phyloP scores from a whole-genome alignment of 75 land plant genomes.

The Cryptomeria japonica region DNA sequence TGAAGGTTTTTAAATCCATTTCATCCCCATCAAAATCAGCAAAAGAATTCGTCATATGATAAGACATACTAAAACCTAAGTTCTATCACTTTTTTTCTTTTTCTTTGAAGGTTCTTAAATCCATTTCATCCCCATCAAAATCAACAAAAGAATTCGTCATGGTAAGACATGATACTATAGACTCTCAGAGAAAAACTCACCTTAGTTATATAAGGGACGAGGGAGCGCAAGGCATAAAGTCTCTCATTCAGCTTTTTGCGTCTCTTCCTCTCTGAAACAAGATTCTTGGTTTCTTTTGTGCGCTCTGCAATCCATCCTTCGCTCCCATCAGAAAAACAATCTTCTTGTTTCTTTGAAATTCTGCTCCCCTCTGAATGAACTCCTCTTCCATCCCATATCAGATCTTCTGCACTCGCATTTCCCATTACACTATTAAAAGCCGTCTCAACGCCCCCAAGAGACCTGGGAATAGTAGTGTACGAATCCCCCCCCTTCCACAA shows the following conservation, averaged over 20 bases:
- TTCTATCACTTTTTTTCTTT: no score
- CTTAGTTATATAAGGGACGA: conserved; percentile 91
- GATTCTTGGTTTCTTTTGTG: conserved; percentile 20
- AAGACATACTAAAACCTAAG: no score
- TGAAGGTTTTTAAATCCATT: no score
- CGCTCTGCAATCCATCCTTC: neutral
- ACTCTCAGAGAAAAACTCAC: conserved; percentile 17
- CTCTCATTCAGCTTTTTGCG: conserved; percentile 85
- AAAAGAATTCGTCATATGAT: no score
- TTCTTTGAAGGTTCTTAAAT: no score
- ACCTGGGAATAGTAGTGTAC: neutral
- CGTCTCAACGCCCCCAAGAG: neutral
- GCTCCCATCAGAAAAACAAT: neutral
- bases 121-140: no score
- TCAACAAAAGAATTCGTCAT: no score
- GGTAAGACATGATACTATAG: no score
- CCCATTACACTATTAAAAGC: neutral
- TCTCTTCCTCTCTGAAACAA: conserved; percentile 73
- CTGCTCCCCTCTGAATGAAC: neutral
- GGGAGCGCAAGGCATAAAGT: conserved; percentile 70
- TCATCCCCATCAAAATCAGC: no score
- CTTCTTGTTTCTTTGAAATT: neutral
- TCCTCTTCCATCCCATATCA: neutral
- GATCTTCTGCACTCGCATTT: neutral
- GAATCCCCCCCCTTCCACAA: neutral